Conservation (phyloP, 768 basidiomycete species). For the Xerocomus spinulosus region DNA sequence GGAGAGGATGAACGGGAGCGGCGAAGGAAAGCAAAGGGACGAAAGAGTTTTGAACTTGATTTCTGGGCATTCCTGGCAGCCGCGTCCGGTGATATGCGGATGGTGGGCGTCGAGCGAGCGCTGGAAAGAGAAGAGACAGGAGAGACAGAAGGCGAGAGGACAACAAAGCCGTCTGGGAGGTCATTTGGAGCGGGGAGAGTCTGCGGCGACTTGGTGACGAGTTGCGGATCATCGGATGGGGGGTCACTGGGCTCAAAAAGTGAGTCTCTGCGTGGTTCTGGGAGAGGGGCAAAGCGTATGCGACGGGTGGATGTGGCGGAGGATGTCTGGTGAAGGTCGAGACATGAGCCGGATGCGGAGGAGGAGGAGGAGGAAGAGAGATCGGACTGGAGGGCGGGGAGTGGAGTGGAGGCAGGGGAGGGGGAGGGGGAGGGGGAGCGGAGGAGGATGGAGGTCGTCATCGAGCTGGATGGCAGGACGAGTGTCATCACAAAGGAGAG, state of each 20-base stretch:
- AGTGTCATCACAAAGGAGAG: conserved; percentile 8
- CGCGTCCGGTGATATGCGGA: conserved; percentile 9
- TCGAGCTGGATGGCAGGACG: conserved; percentile 3
- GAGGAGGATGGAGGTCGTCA: conserved; percentile 23
- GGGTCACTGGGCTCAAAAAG: neutral
- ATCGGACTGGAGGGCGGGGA: conserved; percentile 15
- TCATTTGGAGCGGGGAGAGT: neutral
- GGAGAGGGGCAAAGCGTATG: conserved; percentile 84
- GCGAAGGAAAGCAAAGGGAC: conserved; percentile 20
- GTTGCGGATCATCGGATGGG: conserved; percentile 33
- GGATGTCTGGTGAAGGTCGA: conserved; percentile 11
- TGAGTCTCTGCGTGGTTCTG: conserved; percentile 60
- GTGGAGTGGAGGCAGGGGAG: conserved; percentile 2
- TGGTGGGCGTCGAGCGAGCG: conserved; percentile 18
- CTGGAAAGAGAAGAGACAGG: conserved; percentile 20
- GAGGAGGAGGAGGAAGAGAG: conserved; percentile 18
- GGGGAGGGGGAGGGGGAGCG: conserved; percentile 12
- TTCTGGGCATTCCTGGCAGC: conserved; percentile 1
- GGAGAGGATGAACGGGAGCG: conserved; percentile 10
- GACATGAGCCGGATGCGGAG: conserved; percentile 17
- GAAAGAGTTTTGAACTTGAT: conserved; percentile 18
- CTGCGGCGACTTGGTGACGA: conserved; percentile 8
- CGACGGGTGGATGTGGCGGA: conserved; percentile 18
- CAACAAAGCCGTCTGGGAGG: conserved; percentile 3
- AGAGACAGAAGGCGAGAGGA: conserved; percentile 18